These are phyloP conservation scores for Hymenoscyphus fructigenus DNA, from an alignment of 2,329 filamentous ascomycete genomes.

Conservation along the genomic window DNA sequence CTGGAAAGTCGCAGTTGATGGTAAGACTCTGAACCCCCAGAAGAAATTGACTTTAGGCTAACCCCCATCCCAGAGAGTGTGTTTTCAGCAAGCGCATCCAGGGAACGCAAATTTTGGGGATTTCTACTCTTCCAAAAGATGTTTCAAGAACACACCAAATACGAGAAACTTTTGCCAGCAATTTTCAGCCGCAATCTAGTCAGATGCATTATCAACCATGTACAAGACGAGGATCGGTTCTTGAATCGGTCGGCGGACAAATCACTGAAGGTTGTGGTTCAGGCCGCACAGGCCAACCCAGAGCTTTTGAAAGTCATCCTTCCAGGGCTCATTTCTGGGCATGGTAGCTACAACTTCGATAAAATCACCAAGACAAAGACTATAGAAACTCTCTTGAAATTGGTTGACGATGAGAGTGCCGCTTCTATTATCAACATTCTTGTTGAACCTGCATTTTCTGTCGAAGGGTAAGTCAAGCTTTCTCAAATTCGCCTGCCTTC, in stretches of 20 bases:
- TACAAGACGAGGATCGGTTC: constrained; percentile 73
- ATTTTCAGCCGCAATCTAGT: constrained; percentile 85
- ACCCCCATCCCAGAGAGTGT: constrained; percentile 61
- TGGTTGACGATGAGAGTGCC: constrained; percentile 30
- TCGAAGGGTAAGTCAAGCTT: constrained; percentile 36
- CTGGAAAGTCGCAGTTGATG: constrained; percentile 84
- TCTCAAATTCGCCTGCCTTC: background rate
- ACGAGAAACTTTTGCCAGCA: constrained; percentile 48
- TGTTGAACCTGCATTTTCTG: constrained; percentile 42
- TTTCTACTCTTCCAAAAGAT: constrained; percentile 84
- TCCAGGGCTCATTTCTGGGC: constrained; percentile 64
- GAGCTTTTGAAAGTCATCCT: constrained; percentile 60
- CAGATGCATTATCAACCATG: constrained; percentile 78
- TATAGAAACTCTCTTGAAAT: constrained; percentile 56
- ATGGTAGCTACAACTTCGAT: constrained; percentile 79
- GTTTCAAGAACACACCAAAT: constrained; percentile 54
- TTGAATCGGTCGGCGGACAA: constrained; percentile 77
- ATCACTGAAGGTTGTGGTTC: constrained; percentile 69
- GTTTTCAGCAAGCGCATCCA: constrained; percentile 77
- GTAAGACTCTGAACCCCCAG: constrained; percentile 50
- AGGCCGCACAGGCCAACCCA: constrained; percentile 60
- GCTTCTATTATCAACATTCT: constrained; percentile 49
- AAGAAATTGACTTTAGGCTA: constrained; percentile 11
- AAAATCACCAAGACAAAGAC: constrained; percentile 83
- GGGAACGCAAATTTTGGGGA: constrained; percentile 88